These are phyloP conservation scores for Kwoniella bestiolae DNA, from an alignment of 768 basidiomycete genomes.

Conservation along the genomic window DNA sequence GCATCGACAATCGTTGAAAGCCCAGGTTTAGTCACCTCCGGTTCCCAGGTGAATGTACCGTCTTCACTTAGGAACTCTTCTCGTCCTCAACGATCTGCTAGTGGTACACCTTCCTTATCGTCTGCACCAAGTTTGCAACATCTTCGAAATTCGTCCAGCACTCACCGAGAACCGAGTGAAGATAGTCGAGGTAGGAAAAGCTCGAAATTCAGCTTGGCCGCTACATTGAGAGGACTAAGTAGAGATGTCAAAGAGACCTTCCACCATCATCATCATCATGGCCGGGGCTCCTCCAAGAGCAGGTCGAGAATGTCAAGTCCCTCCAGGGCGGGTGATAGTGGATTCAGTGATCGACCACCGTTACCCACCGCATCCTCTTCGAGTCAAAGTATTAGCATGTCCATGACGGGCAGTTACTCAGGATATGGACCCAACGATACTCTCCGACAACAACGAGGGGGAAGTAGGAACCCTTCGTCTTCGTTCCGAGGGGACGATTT, in stretches of 20 bases:
- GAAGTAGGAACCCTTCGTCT: conserved; percentile 11
- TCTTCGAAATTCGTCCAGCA: conserved; percentile 11
- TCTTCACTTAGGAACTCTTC: conserved; percentile 1
- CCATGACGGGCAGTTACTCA: conserved; percentile 7
- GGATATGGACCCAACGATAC: conserved; percentile 1
- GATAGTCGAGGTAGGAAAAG: conserved; percentile 39
- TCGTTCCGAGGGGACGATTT: conserved; percentile 28
- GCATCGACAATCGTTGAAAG: conserved; percentile 41
- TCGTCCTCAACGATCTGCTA: conserved; percentile 15
- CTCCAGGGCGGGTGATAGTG: conserved; percentile 6
- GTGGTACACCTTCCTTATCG: conserved; percentile 13
- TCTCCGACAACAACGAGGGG: not conserved
- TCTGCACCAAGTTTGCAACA: conserved; percentile 22
- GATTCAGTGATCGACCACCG: conserved; percentile 7
- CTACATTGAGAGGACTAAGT: conserved; percentile 49
- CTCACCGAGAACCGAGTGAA: conserved; percentile 14
- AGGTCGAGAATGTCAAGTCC: conserved; percentile 22
- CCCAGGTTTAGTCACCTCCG: not conserved
- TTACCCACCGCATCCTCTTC: conserved; percentile 2
- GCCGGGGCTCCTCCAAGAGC: conserved; percentile 30
- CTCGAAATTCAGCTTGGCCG: conserved; percentile 50
- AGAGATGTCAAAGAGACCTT: conserved; percentile 53
- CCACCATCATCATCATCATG: conserved; percentile 14
- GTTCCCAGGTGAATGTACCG: conserved; percentile 11
- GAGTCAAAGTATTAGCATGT: conserved; percentile 10